Evolutionary conservation across 2,329 filamentous ascomycete species (phyloP).

Genomic region (Chaetomiaceae sp.): DNA sequence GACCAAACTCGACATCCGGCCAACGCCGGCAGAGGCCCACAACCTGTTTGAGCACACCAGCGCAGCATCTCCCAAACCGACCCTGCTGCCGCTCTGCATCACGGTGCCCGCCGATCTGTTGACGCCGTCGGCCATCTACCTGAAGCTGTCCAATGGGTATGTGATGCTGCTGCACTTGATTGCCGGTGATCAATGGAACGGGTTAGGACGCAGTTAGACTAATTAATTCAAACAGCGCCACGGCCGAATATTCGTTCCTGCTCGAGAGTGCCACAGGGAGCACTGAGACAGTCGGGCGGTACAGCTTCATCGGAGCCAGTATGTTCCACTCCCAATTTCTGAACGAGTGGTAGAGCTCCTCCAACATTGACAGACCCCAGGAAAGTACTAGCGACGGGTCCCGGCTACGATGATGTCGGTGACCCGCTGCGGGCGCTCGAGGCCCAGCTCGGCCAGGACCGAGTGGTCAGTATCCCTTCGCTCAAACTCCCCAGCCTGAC

Average conservation of each 20-base stretch:
- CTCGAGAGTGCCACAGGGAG: conserved; percentile 84
- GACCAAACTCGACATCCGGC: conserved; percentile 26
- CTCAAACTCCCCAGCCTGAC: conserved; percentile 80
- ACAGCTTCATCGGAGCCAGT: conserved; percentile 77
- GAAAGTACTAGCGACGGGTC: conserved; percentile 83
- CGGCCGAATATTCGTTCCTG: conserved; percentile 71
- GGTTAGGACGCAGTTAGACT: not conserved
- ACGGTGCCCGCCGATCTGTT: conserved; percentile 89
- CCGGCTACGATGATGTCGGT: conserved; percentile 75
- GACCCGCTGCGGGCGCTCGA: conserved; percentile 84
- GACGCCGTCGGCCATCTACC: conserved; percentile 90
- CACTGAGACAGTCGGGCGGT: conserved; percentile 83
- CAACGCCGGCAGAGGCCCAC: conserved; percentile 23
- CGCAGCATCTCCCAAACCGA: conserved; percentile 39
- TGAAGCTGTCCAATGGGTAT: conserved; percentile 68
- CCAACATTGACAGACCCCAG: conserved; percentile 49
- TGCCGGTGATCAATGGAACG: not conserved
- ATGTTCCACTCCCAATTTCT: not conserved
- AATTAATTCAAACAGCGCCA: conserved; percentile 18
- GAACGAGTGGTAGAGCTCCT: not conserved
- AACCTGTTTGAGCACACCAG: conserved; percentile 23
- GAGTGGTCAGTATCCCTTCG: conserved; percentile 78
- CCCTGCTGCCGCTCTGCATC: conserved; percentile 70
- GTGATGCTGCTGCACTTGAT: not conserved
- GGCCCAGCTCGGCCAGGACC: conserved; percentile 70